Evolutionary conservation across 2,329 filamentous ascomycete genomes (phyloP).

Genomic region (Pleomassaria siparia): DNA sequence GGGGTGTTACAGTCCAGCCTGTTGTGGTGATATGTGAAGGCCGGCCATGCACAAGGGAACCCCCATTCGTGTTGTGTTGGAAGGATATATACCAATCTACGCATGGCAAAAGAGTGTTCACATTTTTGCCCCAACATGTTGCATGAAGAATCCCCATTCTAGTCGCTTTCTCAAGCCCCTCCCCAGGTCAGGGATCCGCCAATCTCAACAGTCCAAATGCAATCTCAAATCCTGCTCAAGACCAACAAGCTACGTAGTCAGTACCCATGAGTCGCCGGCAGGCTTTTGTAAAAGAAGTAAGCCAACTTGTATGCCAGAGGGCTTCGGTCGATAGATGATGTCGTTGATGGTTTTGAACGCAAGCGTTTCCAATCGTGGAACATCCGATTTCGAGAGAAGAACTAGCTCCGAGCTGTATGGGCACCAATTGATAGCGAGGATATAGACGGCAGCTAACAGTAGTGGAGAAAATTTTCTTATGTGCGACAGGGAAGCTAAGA

Average conservation of each 20-base stretch:
- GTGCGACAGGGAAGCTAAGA: constrained; percentile 60
- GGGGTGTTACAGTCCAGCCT: constrained; percentile 58
- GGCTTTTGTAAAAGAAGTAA: constrained; percentile 42
- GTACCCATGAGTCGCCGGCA: constrained; percentile 33
- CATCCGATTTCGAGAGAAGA: constrained; percentile 46
- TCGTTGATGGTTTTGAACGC: constrained; percentile 42
- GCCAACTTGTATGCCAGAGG: constrained; percentile 45
- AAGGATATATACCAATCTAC: no score
- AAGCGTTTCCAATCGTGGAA: constrained; percentile 33
- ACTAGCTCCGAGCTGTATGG: constrained; percentile 58
- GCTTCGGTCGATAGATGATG: constrained; percentile 42
- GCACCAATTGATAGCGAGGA: constrained; percentile 65
- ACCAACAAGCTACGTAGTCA: constrained; percentile 41
- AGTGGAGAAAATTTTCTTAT: constrained; percentile 63
- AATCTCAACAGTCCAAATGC: constrained; percentile 60
- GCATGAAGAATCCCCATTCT: constrained; percentile 66
- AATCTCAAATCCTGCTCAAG: constrained; percentile 45
- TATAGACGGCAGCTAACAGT: constrained; percentile 62
- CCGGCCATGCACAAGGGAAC: constrained; percentile 58
- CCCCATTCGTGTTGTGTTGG: no score
- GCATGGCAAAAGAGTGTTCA: no score
- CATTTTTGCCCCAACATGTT: no score
- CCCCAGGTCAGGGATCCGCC: constrained; percentile 66
- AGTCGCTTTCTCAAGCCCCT: constrained; percentile 62
- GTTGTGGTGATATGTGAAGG: constrained; percentile 56